Percentiles rank a stretch among this genome's conserved stretches.
Conservation (phyloP, 2,329 filamentous ascomycete species). For the Nemania abortiva region DNA sequence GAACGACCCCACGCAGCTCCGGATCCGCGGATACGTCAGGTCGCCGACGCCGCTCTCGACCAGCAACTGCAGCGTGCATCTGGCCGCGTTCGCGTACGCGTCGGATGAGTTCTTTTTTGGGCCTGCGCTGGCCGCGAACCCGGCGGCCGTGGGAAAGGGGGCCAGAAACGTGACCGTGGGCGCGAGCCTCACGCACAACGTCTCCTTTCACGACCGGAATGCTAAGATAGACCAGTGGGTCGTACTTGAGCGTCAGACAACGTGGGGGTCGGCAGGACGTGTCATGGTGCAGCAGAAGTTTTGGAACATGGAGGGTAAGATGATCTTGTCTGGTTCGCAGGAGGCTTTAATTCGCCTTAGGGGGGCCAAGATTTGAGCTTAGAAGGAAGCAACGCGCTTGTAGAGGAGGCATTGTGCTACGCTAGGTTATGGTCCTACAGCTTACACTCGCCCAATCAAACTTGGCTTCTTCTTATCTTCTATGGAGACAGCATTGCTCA, state of each 20-base stretch:
- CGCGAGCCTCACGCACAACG: slow-evolving; percentile 35
- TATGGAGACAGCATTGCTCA: too few species aligned
- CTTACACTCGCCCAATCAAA: too few species aligned
- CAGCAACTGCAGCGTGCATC: neutral
- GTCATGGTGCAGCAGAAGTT: slow-evolving; percentile 30
- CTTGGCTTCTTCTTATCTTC: too few species aligned
- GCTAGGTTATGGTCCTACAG: too few species aligned
- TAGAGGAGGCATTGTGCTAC: too few species aligned
- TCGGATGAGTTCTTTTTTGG: too few species aligned
- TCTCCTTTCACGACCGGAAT: slow-evolving; percentile 35
- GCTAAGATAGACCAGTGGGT: slow-evolving; percentile 31
- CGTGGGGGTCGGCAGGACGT: slow-evolving; percentile 29
- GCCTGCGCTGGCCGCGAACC: too few species aligned
- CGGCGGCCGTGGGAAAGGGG: slow-evolving; percentile 5
- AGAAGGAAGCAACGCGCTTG: too few species aligned
- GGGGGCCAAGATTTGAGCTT: too few species aligned
- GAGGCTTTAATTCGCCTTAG: slow-evolving; percentile 32
- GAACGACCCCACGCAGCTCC: neutral
- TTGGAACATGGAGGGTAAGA: slow-evolving; percentile 23
- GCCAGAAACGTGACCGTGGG: slow-evolving; percentile 32
- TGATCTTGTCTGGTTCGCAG: slow-evolving; percentile 28
- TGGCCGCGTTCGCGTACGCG: slow-evolving; percentile 28
- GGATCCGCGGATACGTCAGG: slow-evolving; percentile 19
- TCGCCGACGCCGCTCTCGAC: slow-evolving; percentile 21
- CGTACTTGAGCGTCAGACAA: slow-evolving; percentile 31